Percentiles rank a stretch among this genome's conserved stretches.
These are phyloP conservation scores for Plasmodium relictum DNA, from an alignment of 169 alveolate species.

Conservation along the genomic window DNA sequence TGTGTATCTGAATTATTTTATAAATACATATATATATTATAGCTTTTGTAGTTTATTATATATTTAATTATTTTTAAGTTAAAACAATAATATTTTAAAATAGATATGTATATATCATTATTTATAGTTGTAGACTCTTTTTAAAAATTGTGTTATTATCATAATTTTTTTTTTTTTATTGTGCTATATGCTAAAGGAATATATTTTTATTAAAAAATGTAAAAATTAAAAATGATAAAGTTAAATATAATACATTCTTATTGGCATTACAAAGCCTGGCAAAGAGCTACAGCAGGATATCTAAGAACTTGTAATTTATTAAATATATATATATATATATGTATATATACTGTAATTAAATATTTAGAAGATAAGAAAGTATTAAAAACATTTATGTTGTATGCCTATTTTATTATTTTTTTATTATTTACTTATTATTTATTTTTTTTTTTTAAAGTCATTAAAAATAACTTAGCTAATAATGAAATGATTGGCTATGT, in stretches of 20 bases:
- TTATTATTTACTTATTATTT: background rate
- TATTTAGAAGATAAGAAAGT: no score
- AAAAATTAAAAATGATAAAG: conserved; percentile 15
- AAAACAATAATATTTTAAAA: background rate
- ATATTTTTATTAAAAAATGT: conserved; percentile 10
- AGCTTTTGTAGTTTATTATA: no score
- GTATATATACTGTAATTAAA: background rate
- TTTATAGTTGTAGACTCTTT: background rate
- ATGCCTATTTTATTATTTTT: background rate
- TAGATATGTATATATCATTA: background rate
- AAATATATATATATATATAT: background rate
- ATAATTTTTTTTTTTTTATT: background rate
- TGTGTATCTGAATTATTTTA: no score
- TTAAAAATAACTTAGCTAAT: conserved; percentile 89
- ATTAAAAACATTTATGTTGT: background rate
- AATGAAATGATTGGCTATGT: conserved; percentile 93
- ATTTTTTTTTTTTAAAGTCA: conserved; percentile 77
- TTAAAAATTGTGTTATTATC: background rate
- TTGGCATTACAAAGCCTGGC: conserved; percentile 94
- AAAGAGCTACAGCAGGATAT: conserved; percentile 91
- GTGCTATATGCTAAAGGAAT: background rate
- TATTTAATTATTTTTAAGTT: no score
- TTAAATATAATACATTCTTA: conserved; percentile 79
- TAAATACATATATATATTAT: no score
- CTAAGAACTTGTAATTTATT: conserved; percentile 88